phyloP scores from a whole-genome alignment of 441 rosid genomes.

The Eruca vesicaria region DNA sequence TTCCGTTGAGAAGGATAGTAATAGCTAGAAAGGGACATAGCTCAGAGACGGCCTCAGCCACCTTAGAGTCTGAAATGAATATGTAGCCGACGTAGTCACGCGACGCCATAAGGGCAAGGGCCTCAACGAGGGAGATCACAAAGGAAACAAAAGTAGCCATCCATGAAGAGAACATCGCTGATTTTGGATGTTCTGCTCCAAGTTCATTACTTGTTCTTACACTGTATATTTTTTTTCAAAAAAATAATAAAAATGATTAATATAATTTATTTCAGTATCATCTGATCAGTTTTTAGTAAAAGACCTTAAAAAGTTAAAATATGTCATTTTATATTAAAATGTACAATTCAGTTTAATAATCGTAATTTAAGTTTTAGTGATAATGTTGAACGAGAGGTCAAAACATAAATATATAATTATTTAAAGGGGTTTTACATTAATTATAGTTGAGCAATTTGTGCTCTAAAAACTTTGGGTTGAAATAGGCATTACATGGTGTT shows the following conservation, averaged over 20 bases:
- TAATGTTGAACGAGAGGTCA: too few species aligned
- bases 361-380: too few species aligned
- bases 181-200: slow-evolving; percentile 56
- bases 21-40: slow-evolving; percentile 55
- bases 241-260: too few species aligned
- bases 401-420: too few species aligned
- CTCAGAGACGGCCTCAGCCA: slow-evolving; percentile 56
- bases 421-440: too few species aligned
- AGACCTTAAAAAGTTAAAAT: too few species aligned
- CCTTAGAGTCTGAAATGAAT: slow-evolving; percentile 46
- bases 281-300: not conserved
- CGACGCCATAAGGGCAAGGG: slow-evolving; percentile 11
- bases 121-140: slow-evolving; percentile 35
- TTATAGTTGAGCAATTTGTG: too few species aligned
- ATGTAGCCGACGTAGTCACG: slow-evolving; percentile 47
- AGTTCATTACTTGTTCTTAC: slow-evolving; percentile 58
- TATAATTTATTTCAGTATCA: not conserved
- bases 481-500: too few species aligned
- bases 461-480: too few species aligned
- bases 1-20: slow-evolving; percentile 55
- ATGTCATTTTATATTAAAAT: too few species aligned
- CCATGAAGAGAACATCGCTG: slow-evolving; percentile 47
- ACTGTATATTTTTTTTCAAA: too few species aligned
- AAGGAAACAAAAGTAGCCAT: slow-evolving; percentile 42
- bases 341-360: too few species aligned